Base-by-base conservation (phyloP, 2,329 filamentous ascomycete genomes). In the Xylariales sp. region DNA sequence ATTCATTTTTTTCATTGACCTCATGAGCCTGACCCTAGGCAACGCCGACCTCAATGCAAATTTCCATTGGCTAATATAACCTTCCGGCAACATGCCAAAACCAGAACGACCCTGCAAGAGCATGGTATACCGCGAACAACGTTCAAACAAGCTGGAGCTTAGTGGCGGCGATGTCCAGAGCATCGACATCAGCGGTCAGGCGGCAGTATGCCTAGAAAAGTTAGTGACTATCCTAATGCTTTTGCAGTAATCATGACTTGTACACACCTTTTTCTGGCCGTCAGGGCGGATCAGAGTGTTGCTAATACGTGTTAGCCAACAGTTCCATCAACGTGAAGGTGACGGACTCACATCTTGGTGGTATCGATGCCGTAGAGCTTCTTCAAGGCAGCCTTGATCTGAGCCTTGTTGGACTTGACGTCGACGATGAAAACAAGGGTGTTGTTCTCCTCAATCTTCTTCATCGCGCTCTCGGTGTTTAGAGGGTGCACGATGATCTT, bases 401-500 rank as follows among this genome's bases (percentile, higher is more conserved):
- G 93, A 68, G 89, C 84, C 88, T 98, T 98, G 84, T 98, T 98
- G 71, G 91, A 84, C 85, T 94, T 94, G 71, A 91, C 76, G 59
- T 96, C 86, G 65, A 94, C 88, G 60, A 95, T 95, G 81, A 96
- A 96, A 67, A 95, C 88, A 40, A 98, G 83, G 57, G 93, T 98
- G 83, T 98, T 98, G 84, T 98, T 90, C 86, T 98, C 93, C 81
- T 98, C 93, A 61, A 98, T 96, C 86, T 96, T 96, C 88, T 98
- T 98, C 91, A 98, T 97, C 64, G 94, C 93, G 65, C 86, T 93
- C 86, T 98, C 93, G 48, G 93, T 98, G 85, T 98, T 98, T 66
- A 98, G 82, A 56, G 93, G 93, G 83, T 96, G 88, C 66, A 97
- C 78, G 70, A 98, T 86, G 69, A 97, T 80, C 84, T 95, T 96